Conservation (phyloP, 2,329 filamentous ascomycete genomes). For the Thelonectria discophora region DNA sequence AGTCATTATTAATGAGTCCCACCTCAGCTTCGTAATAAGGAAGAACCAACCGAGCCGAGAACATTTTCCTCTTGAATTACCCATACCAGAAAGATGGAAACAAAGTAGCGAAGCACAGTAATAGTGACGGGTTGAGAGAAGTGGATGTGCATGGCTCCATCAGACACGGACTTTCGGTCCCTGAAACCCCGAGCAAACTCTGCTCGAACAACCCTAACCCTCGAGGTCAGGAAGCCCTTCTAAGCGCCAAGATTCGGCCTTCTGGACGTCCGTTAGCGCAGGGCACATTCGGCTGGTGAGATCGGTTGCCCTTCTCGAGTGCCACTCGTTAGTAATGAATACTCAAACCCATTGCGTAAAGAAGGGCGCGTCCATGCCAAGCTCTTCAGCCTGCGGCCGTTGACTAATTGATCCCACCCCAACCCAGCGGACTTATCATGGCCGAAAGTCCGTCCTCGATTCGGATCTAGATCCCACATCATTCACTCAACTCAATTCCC, state of each 20-base stretch:
- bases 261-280: constrained; percentile 10
- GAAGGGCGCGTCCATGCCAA: background rate
- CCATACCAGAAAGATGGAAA: too few species aligned
- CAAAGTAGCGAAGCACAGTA: too few species aligned
- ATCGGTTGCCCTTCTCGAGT: too few species aligned
- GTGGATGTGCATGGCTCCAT: constrained; percentile 13
- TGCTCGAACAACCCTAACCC: constrained; percentile 28
- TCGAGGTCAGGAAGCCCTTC: background rate
- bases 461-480: background rate
- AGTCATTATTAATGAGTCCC: constrained; percentile 8
- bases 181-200: constrained; percentile 26
- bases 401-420: background rate
- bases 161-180: constrained; percentile 37
- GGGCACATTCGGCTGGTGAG: too few species aligned
- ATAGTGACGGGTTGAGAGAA: too few species aligned
- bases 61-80: too few species aligned
- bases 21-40: constrained; percentile 4
- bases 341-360: constrained; percentile 11
- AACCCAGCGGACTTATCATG: constrained; percentile 4
- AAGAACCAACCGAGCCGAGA: background rate
- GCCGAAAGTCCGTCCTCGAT: constrained; percentile 20
- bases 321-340: background rate
- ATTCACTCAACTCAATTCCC: background rate
- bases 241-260: constrained; percentile 18
- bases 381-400: background rate